A percentile compares a stretch with the other conserved stretches of the same genome.
Evolutionary conservation across 805 yeast species (phyloP).

Genomic region (Barnettozyma californica): DNA sequence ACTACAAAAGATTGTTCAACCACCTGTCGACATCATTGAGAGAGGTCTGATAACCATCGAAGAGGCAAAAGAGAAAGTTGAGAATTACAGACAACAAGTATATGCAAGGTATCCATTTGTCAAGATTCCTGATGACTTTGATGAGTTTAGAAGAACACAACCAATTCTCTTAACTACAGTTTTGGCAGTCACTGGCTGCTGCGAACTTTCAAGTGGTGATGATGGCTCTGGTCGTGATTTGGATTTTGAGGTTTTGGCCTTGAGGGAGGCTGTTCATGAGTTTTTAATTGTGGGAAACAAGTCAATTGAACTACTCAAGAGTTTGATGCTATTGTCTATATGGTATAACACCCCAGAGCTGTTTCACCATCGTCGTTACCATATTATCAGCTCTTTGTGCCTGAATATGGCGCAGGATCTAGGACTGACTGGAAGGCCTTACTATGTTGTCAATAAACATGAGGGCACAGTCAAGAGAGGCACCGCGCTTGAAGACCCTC

Average conservation of each 20-base stretch:
- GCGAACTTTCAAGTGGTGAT: slow-evolving; percentile 26
- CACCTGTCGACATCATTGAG: slow-evolving; percentile 44
- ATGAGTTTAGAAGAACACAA: slow-evolving; percentile 40
- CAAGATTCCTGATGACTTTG: slow-evolving; percentile 41
- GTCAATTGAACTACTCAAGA: slow-evolving; percentile 59
- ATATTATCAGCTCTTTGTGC: slow-evolving; percentile 59
- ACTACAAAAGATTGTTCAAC: slow-evolving; percentile 15
- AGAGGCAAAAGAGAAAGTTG: slow-evolving; percentile 54
- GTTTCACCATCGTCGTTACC: slow-evolving; percentile 73
- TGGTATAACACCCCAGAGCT: slow-evolving; percentile 88
- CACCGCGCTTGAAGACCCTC: slow-evolving; percentile 33
- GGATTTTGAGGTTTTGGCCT: slow-evolving; percentile 47
- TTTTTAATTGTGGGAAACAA: slow-evolving; percentile 67
- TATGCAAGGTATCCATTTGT: slow-evolving; percentile 52
- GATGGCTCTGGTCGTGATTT: slow-evolving; percentile 38
- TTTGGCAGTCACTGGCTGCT: slow-evolving; percentile 53
- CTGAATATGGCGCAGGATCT: slow-evolving; percentile 69
- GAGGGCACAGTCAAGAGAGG: slow-evolving; percentile 39
- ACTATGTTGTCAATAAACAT: slow-evolving; percentile 34
- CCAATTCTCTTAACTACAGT: slow-evolving; percentile 64
- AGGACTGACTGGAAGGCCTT: slow-evolving; percentile 58
- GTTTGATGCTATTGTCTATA: slow-evolving; percentile 52
- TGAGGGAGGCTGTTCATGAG: slow-evolving; percentile 49
- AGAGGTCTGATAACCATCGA: slow-evolving; percentile 50
- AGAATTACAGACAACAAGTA: slow-evolving; percentile 42